Conservation (phyloP, 2,329 filamentous ascomycete genomes). For the Tolypocladium inflatum region DNA sequence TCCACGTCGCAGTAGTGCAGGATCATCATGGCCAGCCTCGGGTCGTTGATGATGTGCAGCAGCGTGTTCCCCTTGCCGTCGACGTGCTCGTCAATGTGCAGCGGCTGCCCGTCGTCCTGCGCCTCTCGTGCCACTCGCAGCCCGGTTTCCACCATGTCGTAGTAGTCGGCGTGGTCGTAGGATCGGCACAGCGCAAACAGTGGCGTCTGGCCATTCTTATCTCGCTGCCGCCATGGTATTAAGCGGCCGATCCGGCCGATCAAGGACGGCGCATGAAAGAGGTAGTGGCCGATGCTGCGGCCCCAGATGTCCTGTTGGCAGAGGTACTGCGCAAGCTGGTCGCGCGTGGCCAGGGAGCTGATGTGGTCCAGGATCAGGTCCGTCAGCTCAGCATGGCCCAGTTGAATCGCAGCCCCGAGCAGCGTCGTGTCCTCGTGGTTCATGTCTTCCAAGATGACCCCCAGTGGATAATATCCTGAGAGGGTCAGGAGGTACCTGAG, state of each 20-base stretch:
- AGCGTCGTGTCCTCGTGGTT: constrained; percentile 88
- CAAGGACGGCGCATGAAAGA: constrained; percentile 81
- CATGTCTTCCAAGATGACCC: constrained; percentile 67
- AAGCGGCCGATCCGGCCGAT: constrained; percentile 68
- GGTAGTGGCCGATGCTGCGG: constrained; percentile 85
- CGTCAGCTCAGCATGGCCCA: constrained; percentile 66
- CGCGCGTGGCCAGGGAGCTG: constrained; percentile 43
- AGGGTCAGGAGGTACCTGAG: constrained; percentile 73
- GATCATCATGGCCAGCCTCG: constrained; percentile 64
- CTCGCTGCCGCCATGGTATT: constrained; percentile 80
- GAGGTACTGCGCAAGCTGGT: constrained; percentile 58
- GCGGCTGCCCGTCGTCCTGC: constrained; percentile 68
- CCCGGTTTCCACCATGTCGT: constrained; percentile 76
- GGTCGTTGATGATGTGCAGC: constrained; percentile 89
- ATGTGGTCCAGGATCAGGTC: constrained; percentile 67
- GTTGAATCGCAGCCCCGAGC: constrained; percentile 81
- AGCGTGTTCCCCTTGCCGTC: constrained; percentile 90
- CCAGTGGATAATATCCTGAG: constrained; percentile 62
- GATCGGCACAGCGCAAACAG: constrained; percentile 90
- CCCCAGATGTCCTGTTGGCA: constrained; percentile 72
- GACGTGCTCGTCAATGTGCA: constrained; percentile 88
- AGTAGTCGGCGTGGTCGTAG: constrained; percentile 86
- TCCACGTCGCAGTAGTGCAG: constrained; percentile 85
- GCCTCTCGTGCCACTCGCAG: constrained; percentile 62
- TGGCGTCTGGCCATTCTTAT: constrained; percentile 97